These are phyloP conservation scores for Emericellopsis terricola DNA, from an alignment of 495 filamentous ascomycete species.

Conservation along the genomic window DNA sequence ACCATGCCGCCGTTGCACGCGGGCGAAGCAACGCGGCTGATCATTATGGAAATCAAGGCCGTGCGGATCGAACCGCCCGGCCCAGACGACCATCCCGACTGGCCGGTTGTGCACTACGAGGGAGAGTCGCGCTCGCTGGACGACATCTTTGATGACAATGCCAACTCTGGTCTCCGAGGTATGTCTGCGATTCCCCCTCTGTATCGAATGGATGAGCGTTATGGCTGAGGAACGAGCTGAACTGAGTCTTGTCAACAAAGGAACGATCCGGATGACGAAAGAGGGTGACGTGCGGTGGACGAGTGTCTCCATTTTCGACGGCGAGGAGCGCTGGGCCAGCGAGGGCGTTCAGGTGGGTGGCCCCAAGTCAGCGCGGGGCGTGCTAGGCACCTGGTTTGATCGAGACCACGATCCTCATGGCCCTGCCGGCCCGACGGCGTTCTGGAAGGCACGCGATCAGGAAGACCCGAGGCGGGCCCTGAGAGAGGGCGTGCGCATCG, in stretches of 20 bases:
- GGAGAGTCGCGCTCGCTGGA: conserved; percentile 37
- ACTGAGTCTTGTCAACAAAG: conserved; percentile 9
- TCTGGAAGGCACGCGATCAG: conserved; percentile 44
- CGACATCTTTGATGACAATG: conserved; percentile 38
- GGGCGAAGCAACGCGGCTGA: conserved; percentile 44
- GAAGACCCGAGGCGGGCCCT: conserved; percentile 1
- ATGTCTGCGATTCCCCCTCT: neutral
- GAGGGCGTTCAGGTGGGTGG: conserved; percentile 51
- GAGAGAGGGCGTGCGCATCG: neutral
- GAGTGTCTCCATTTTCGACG: conserved; percentile 39
- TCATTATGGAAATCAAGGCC: conserved; percentile 39
- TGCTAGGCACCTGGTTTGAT: conserved; percentile 51
- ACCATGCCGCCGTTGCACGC: conserved; percentile 30
- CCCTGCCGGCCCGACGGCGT: conserved; percentile 45
- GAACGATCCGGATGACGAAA: conserved; percentile 34
- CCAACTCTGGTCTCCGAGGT: conserved; percentile 33
- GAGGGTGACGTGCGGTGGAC: conserved; percentile 53
- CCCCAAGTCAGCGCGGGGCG: conserved; percentile 32
- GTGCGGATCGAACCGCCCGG: conserved; percentile 31
- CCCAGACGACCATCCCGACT: conserved; percentile 25
- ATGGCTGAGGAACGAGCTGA: conserved; percentile 1
- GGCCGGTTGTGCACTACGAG: conserved; percentile 39
- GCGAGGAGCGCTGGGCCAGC: conserved; percentile 43
- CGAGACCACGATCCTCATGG: conserved; percentile 40
- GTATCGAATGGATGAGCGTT: neutral